Base-by-base conservation (phyloP, 148 eudicot genomes). In the Camellia sinensis region DNA sequence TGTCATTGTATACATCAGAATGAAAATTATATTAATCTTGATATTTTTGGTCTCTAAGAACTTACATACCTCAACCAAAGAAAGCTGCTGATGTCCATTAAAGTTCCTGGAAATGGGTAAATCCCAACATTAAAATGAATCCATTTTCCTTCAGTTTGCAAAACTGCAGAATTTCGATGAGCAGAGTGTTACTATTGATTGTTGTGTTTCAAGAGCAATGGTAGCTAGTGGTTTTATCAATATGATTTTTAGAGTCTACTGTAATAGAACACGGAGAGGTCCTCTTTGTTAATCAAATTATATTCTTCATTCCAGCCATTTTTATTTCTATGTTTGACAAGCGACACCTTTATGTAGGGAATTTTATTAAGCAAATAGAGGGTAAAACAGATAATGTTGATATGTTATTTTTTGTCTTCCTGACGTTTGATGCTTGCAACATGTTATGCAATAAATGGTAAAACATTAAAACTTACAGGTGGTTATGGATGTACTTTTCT, bases 191-290 rank as follows among this genome's bases (percentile, higher is more conserved):
- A 48, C 3, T 69, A 46, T 2, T 46, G 13, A 46, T 2, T 46
- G 13, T 19, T 69, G 54, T 43, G 56, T 48, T 71, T 12, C 17
- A 71, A 71, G 37, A 48, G 41, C 73, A 41, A 46, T 11, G 6
- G 37, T 45, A 18, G 73, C 56, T 71, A 56, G 57, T n/a, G 56
- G 73, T 6, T 46, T 50, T 71, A 10, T 19, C 74, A 71, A 70
- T 46, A 37, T 11, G 29, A 21, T 71, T 71, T 8, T 19, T 19
- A 4, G 57, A 7, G 19, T 19, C 40, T 71, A 46, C 57, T 46
- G 7, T 71, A 21, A 46, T 50, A 14, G 48, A 15, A n/a, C 15
- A 8, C 15, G 11, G 9, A 15, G 1, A 41, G 48, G 17, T 68
- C 45, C 21, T 18, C 73, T 69, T 45, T 69, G 53, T 44, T 69